A percentile compares a stretch with the other conserved stretches of the same genome.
Evolutionary conservation across 2,329 filamentous ascomycete genomes (phyloP).

Genomic region (Nemania diffusa): DNA sequence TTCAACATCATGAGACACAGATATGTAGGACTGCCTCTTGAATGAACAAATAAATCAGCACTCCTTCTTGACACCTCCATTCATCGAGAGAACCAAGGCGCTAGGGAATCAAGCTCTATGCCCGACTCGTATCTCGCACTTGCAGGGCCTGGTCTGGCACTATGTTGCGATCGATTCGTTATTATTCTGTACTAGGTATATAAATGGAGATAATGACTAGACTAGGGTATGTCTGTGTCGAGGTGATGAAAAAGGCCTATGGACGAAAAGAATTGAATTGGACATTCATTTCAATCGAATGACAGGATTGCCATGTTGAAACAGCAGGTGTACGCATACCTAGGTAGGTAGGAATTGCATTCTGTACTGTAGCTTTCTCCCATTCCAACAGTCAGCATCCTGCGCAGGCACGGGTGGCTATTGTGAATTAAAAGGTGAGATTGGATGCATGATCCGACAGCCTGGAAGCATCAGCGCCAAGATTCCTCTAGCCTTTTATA

Average conservation of each 20-base stretch:
- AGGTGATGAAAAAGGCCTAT: not conserved
- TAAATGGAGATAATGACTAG: too few relatives aligned
- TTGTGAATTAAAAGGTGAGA: not conserved
- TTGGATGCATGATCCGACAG: conserved; percentile 6
- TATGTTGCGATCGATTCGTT: not conserved
- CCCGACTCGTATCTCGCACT: not conserved
- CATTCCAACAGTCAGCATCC: not conserved
- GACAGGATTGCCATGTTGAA: not conserved
- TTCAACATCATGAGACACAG: not conserved
- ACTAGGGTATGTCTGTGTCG: too few relatives aligned
- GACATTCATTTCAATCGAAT: not conserved
- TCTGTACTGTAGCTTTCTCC: not conserved
- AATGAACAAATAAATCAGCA: not conserved
- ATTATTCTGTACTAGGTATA: too few relatives aligned
- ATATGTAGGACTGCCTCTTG: not conserved
- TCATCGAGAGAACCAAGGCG: too few relatives aligned
- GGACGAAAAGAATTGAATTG: not conserved
- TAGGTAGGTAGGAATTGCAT: too few relatives aligned
- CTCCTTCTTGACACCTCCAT: not conserved
- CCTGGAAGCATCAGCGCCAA: conserved; percentile 6
- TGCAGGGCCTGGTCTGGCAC: not conserved
- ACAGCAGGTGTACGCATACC: not conserved
- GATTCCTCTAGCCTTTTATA: not conserved
- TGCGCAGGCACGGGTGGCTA: not conserved
- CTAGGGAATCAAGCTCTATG: not conserved